Percentiles rank a stretch among this genome's conserved stretches.
phyloP scores from a whole-genome alignment of 2,329 filamentous ascomycete genomes.

The Zasmidium citrigriseum region DNA sequence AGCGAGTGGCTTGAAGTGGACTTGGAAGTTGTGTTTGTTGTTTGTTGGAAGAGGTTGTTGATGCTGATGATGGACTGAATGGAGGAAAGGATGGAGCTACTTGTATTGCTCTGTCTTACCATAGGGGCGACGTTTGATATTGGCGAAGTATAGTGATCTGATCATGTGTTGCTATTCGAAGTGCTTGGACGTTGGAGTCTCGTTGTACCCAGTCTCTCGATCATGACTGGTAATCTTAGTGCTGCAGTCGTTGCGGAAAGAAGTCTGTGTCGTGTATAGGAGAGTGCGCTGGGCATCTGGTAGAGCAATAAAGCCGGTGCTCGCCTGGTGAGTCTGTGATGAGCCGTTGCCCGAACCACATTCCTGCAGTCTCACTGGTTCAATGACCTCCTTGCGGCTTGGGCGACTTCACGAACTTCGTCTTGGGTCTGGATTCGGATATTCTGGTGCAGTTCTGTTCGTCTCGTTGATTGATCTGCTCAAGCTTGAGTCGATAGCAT shows the following conservation, averaged over 20 bases:
- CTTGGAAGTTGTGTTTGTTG: constrained; percentile 12
- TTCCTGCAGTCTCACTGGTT: no score
- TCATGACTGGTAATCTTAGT: not conserved
- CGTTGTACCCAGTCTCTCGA: not conserved
- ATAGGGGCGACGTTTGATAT: not conserved
- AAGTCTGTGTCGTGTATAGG: not conserved
- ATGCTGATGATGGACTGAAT: constrained; percentile 4
- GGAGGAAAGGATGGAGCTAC: constrained; percentile 6
- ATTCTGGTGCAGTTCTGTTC: no score
- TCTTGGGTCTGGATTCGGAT: no score
- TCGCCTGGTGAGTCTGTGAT: not conserved
- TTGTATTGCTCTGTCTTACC: constrained; percentile 7
- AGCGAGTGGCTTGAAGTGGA: constrained; percentile 6
- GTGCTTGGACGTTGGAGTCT: not conserved
- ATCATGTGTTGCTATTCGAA: not conserved
- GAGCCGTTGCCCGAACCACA: not conserved
- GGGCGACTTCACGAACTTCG: no score
- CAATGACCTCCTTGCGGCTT: no score
- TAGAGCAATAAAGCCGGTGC: not conserved
- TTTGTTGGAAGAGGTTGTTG: not conserved
- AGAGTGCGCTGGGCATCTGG: not conserved
- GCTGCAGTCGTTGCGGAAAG: not conserved
- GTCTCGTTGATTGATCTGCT: no score
- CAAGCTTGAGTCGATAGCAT: no score
- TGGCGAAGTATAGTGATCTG: not conserved